phyloP scores from a whole-genome alignment of 2,329 filamentous ascomycete genomes.

The Talaromyces sp. region DNA sequence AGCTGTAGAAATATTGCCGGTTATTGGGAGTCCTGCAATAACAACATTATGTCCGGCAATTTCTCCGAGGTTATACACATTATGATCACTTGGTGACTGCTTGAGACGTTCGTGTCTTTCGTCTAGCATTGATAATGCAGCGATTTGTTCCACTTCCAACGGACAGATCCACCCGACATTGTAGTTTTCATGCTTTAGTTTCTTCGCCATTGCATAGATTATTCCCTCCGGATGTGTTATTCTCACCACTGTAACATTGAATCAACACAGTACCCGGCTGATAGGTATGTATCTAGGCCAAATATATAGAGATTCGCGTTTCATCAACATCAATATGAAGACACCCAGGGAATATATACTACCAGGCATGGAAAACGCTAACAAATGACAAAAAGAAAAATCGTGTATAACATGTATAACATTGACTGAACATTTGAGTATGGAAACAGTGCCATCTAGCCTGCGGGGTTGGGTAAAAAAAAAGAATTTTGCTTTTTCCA shows the following conservation, averaged over 20 bases:
- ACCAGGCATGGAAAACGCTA: background rate
- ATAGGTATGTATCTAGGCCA: background rate
- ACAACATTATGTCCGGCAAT: conserved; percentile 13
- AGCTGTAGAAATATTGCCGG: conserved; percentile 10
- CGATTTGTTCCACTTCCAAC: conserved; percentile 19
- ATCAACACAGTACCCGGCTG: background rate
- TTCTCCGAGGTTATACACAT: conserved; percentile 10
- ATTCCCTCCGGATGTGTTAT: background rate
- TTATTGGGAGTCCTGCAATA: background rate
- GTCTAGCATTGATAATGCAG: conserved; percentile 20
- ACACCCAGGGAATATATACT: background rate
- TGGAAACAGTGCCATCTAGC: background rate
- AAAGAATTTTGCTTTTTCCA: background rate
- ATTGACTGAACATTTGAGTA: background rate
- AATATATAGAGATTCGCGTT: background rate
- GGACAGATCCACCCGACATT: conserved; percentile 23
- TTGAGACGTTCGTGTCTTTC: conserved; percentile 8
- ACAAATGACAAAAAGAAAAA: background rate
- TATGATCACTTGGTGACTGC: conserved; percentile 3
- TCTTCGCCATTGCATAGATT: background rate
- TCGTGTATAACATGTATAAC: too few species aligned
- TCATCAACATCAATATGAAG: background rate
- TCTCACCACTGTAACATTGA: background rate
- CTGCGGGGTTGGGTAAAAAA: background rate
- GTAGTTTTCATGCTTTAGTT: conserved; percentile 13